Evolutionary conservation across 1,284 basidiomycete species (phyloP).

Genomic region (Irpex lacteus): DNA sequence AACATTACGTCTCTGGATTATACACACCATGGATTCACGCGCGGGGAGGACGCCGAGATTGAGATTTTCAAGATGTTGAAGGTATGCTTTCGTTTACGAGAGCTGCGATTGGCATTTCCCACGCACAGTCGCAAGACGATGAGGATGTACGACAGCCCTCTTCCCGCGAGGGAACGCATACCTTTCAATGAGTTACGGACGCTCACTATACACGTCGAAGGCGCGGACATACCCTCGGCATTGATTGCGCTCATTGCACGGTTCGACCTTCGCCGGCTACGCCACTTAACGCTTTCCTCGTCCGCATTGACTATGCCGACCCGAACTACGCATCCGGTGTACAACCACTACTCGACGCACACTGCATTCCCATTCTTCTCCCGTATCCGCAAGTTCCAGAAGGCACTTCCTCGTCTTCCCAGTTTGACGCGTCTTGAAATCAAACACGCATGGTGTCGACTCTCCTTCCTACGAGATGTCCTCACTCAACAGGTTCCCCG

Average conservation of each 20-base stretch:
- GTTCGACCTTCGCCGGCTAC: slow-evolving; percentile 22
- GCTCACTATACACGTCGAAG: slow-evolving; percentile 19
- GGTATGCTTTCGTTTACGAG: slow-evolving; percentile 20
- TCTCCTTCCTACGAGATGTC: slow-evolving; percentile 24
- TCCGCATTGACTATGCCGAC: slow-evolving; percentile 7
- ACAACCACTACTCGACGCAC: neutral
- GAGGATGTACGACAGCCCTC: neutral
- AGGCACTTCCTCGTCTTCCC: slow-evolving; percentile 25
- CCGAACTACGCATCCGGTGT: neutral
- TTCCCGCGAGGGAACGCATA: slow-evolving; percentile 7
- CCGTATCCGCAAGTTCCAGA: slow-evolving; percentile 25
- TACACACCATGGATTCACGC: slow-evolving; percentile 35
- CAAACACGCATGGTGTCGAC: slow-evolving; percentile 29
- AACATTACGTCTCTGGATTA: slow-evolving; percentile 62
- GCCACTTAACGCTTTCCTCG: slow-evolving; percentile 20
- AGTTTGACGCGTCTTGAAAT: slow-evolving; percentile 23
- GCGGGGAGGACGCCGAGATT: slow-evolving; percentile 27
- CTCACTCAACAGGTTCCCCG: slow-evolving; percentile 23
- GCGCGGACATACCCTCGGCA: slow-evolving; percentile 27
- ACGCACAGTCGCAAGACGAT: slow-evolving; percentile 7
- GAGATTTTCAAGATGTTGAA: slow-evolving; percentile 33
- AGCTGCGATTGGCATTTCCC: slow-evolving; percentile 26
- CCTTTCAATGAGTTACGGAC: slow-evolving; percentile 3
- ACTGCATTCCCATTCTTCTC: slow-evolving; percentile 12
- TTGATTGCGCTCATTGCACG: slow-evolving; percentile 24